Conservation (phyloP, 2,329 filamentous ascomycete genomes). For the Verticillium isaacii region DNA sequence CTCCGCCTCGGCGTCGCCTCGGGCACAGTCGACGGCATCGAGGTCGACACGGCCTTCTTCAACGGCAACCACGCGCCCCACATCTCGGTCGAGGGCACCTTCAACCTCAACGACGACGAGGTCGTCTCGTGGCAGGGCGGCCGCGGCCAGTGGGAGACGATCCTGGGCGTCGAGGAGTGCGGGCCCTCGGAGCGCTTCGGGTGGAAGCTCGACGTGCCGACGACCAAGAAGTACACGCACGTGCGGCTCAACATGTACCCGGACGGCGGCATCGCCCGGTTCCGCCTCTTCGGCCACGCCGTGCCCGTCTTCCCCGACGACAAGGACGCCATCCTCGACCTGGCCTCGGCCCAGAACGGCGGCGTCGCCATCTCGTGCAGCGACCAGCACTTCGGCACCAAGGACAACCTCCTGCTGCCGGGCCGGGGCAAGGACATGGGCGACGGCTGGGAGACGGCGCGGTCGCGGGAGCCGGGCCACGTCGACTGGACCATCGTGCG, state of each 20-base stretch:
- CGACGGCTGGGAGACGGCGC: slow-evolving; percentile 81
- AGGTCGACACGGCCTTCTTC: slow-evolving; percentile 80
- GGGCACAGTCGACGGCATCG: slow-evolving; percentile 67
- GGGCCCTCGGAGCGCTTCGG: slow-evolving; percentile 69
- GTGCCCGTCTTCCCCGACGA: slow-evolving; percentile 71
- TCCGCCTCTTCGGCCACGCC: slow-evolving; percentile 71
- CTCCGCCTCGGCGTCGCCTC: slow-evolving; percentile 64
- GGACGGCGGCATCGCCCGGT: slow-evolving; percentile 77
- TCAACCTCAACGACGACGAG: slow-evolving; percentile 58
- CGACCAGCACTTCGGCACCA: slow-evolving; percentile 80
- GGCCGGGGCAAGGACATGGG: slow-evolving; percentile 81
- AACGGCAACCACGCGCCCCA: slow-evolving; percentile 77
- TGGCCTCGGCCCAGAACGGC: slow-evolving; percentile 74
- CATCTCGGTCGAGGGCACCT: slow-evolving; percentile 73
- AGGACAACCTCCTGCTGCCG: slow-evolving; percentile 74
- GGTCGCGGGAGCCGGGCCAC: slow-evolving; percentile 67
- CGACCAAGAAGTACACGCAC: slow-evolving; percentile 69
- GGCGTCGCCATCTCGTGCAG: slow-evolving; percentile 71
- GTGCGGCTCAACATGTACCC: slow-evolving; percentile 81
- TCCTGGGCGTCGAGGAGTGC: slow-evolving; percentile 65
- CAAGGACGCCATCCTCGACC: slow-evolving; percentile 62
- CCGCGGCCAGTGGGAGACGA: slow-evolving; percentile 64
- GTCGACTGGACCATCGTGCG: slow-evolving; percentile 78
- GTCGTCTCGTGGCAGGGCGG: slow-evolving; percentile 57
- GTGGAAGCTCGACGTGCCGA: slow-evolving; percentile 60